Base-by-base conservation (phyloP, 345 rosid species). In the Brassica cretica region DNA sequence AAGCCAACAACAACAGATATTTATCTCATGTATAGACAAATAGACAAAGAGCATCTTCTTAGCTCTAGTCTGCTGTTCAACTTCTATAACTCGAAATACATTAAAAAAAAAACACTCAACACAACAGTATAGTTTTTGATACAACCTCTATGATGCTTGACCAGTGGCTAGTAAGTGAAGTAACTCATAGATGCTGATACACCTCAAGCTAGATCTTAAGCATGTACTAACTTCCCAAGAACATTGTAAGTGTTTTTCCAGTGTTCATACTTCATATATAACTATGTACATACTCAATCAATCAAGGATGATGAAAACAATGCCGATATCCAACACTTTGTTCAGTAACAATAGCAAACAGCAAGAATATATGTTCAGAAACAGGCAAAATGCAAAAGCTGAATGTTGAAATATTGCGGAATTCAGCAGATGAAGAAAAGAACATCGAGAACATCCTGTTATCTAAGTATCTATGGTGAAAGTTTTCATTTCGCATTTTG, bases 11-110 rank as follows among this genome's bases (percentile, higher is more conserved):
- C 5, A 35, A 14, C 5, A 46, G 1, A 19, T 60, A 12, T 33
- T 59, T 35, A 46, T 73, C 60, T 66, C 64, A 67, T 3, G 59
- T 12, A 12, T 60, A 72, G 24, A 68, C n/a, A 78, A 66, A 21
- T 66, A 66, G 49, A 5, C 25, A 66, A 15, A 56, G 56, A 35
- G 3, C 3, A 61, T 60, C 59, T 2, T 24, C n/a, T 60, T 49
- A 35, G 24, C 53, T 6, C 2, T 21, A 7, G 33, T 3, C 30
- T 66, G 18, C 8, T 30, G 37, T 68, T 49, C 5, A 55, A 58
- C 16, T 66, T 41, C 1, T 60, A 78, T 29, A 30, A 71, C 72
- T 27, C 9, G 0, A 39, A 32, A 29, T 2, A n/a, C 72, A 5
- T 16, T 0, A 18, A 58, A 66, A 44, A 66, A 65, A 64, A 8